phyloP scores from a whole-genome alignment of 345 rosid genomes.

The Moringa oleifera region DNA sequence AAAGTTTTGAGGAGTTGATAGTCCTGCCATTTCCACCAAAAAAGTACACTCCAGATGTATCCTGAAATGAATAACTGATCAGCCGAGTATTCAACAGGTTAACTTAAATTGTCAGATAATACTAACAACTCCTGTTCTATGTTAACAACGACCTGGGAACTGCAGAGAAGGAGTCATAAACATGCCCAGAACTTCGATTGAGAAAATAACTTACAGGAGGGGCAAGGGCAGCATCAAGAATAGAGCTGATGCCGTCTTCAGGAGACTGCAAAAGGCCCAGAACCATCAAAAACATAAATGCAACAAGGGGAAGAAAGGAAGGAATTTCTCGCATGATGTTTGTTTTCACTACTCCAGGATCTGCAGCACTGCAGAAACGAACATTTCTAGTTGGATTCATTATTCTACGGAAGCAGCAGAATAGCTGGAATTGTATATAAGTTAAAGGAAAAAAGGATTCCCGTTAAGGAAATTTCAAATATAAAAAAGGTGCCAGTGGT shows the following conservation, averaged over 20 bases:
- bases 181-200: not conserved
- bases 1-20: slow-evolving; percentile 47
- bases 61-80: slow-evolving; percentile 34
- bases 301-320: slow-evolving; percentile 34
- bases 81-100: not conserved
- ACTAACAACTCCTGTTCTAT: too few relatives aligned
- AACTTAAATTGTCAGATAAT: too few relatives aligned
- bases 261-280: slow-evolving; percentile 60
- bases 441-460: too few relatives aligned
- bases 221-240: slow-evolving; percentile 81
- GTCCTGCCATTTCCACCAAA: slow-evolving; percentile 79
- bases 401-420: not conserved
- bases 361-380: slow-evolving; percentile 54
- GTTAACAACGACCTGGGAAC: not conserved
- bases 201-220: slow-evolving; percentile 53
- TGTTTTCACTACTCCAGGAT: slow-evolving; percentile 84
- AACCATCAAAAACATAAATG: slow-evolving; percentile 40
- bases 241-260: slow-evolving; percentile 47
- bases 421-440: not conserved
- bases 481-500: too few relatives aligned
- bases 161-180: not conserved
- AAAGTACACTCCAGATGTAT: slow-evolving; percentile 61
- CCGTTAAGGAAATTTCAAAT: too few relatives aligned
- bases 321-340: slow-evolving; percentile 93
- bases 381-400: too few relatives aligned